Evolutionary conservation across 768 basidiomycete genomes (phyloP), one percentile per base, ranked within the genome.

Genomic region (Tricholoma saponaceum): DNA sequence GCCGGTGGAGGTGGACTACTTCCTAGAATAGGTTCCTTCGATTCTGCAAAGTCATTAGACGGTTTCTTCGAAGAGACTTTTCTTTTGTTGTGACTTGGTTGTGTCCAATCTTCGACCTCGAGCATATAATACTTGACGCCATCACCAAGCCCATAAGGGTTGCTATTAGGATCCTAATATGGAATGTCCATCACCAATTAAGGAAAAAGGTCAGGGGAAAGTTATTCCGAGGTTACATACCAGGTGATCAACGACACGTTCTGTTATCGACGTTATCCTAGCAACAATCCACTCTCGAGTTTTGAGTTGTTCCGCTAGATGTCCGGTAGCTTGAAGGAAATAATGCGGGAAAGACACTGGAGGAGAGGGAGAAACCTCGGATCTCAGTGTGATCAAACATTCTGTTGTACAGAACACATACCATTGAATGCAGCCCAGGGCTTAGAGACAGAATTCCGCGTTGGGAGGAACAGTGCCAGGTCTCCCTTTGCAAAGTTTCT

Each of bases 401-500:
- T 56, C 13, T 23, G 28, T 20, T 44, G 10, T 22, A 20, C 26
- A 23, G 35, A 26, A 25, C 51, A 60, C 85, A 64, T 68, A 94
- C 95, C 90, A 72, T 98, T 99, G 75, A 98, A 99, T 9, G 97
- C 97, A 22, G 96, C 97, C 96, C 97, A 99, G 1, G 93, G 91
- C 69, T 91, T 93, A 43, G 90, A 88, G 5, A 92, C 83, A 26
- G 94, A 93, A 71, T 98, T 98, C 49, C 95, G 80, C 0, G 97
- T 99, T 1, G 97, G 97, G 13, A 99, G 76, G 74, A 99, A 99
- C 28, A 99, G 76, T 1, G 95, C 96, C 52, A 99, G 77, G 72
- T 99, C 97, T 9, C 95, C 95, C 69, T 94, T 95, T 7, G 89
- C 79, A 63, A 98, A 98, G 74, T 95, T 96, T 64, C 93, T 80